These are phyloP conservation scores for Naganishia vishniacii DNA, from an alignment of 768 basidiomycete species.

Conservation along the genomic window DNA sequence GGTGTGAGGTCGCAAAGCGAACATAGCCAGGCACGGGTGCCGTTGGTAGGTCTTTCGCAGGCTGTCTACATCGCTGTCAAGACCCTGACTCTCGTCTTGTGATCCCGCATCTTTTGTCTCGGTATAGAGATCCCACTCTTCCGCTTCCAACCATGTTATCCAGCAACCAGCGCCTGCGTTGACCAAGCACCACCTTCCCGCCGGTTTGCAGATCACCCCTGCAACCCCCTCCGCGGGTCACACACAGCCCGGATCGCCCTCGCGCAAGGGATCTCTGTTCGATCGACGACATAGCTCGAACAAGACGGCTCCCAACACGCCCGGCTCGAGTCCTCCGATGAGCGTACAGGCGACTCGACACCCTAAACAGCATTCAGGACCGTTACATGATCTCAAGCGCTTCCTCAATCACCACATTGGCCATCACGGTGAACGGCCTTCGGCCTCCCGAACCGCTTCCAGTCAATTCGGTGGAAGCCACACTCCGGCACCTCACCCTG, in stretches of 20 bases:
- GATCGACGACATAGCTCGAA: conserved; percentile 9
- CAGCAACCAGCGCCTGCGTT: conserved; percentile 6
- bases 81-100: too few relatives aligned
- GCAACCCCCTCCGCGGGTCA: conserved; percentile 28
- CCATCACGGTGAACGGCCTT: conserved; percentile 51
- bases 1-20: conserved; percentile 8
- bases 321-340: conserved; percentile 38
- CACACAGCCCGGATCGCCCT: conserved; percentile 26
- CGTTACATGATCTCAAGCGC: conserved; percentile 85
- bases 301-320: conserved; percentile 42
- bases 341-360: conserved; percentile 45
- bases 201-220: conserved; percentile 44
- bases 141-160: background rate
- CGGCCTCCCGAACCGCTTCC: background rate
- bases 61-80: background rate
- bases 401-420: conserved; percentile 90
- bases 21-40: conserved; percentile 6
- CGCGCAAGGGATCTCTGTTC: conserved; percentile 21
- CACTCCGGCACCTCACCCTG: conserved; percentile 25
- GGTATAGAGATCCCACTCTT: background rate
- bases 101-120: too few relatives aligned
- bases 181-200: conserved; percentile 32
- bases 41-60: background rate
- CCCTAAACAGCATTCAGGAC: conserved; percentile 56
- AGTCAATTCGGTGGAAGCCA: conserved; percentile 8